A percentile compares a stretch with the other conserved stretches of the same genome.
Conservation (phyloP, 1,284 basidiomycete species). For the Pyrrhoderma noxium region DNA sequence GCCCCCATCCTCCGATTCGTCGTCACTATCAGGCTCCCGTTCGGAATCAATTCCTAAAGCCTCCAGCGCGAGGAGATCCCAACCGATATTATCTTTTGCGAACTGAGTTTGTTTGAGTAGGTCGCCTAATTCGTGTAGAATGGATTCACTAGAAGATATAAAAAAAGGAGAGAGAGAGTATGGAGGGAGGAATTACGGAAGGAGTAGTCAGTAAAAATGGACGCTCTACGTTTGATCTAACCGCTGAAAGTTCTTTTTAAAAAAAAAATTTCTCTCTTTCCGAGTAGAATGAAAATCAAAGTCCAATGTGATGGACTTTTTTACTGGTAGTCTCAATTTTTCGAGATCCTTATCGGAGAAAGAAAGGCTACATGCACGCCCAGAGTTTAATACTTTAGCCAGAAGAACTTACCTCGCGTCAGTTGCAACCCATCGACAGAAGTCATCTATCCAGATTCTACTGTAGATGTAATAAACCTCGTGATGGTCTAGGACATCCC, state of each 20-base stretch:
- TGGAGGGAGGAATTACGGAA: too few relatives aligned
- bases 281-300: too few relatives aligned
- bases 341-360: background rate
- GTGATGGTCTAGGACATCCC: conserved; percentile 64
- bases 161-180: too few relatives aligned
- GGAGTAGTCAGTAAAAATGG: too few relatives aligned
- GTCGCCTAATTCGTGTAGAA: conserved; percentile 39
- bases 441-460: conserved; percentile 77
- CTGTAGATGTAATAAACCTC: conserved; percentile 79
- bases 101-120: conserved; percentile 36
- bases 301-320: too few relatives aligned
- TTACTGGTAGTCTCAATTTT: background rate
- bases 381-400: too few relatives aligned
- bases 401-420: conserved; percentile 41
- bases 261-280: too few relatives aligned
- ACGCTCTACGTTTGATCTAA: too few relatives aligned
- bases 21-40: conserved; percentile 50
- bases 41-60: conserved; percentile 36
- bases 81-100: conserved; percentile 51
- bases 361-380: background rate
- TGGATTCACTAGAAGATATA: conserved; percentile 43
- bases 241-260: too few relatives aligned
- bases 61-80: conserved; percentile 65
- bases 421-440: conserved; percentile 65
- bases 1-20: conserved; percentile 32